These are phyloP conservation scores for Wakefieldia striispora DNA, from an alignment of 768 basidiomycete species.

Conservation along the genomic window DNA sequence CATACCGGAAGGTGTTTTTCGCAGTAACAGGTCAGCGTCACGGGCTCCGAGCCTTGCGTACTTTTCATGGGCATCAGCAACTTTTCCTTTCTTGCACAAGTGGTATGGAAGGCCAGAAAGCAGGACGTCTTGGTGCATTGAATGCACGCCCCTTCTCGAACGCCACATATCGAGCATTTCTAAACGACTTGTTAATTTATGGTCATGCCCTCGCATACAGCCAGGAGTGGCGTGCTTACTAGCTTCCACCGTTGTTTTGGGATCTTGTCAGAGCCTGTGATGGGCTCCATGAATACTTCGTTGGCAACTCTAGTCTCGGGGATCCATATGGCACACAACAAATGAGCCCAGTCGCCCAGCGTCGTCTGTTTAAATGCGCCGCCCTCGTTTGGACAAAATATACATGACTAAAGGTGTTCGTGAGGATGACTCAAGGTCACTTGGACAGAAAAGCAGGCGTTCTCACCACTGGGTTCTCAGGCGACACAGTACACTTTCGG, in stretches of 20 bases:
- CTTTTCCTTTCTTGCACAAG: constrained; percentile 88
- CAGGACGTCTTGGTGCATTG: constrained; percentile 91
- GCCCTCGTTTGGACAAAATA: constrained; percentile 95
- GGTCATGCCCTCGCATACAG: background rate
- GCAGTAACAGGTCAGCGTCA: constrained; percentile 77
- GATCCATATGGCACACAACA: constrained; percentile 96
- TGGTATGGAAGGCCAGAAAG: constrained; percentile 91
- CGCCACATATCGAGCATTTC: constrained; percentile 67
- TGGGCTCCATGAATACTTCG: constrained; percentile 97
- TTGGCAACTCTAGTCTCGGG: constrained; percentile 93
- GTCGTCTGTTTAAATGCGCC: constrained; percentile 98
- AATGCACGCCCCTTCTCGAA: constrained; percentile 81
- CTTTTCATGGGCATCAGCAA: constrained; percentile 86
- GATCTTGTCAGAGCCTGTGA: constrained; percentile 85
- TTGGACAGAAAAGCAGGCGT: background rate
- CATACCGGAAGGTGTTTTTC: constrained; percentile 89
- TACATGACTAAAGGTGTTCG: constrained; percentile 62
- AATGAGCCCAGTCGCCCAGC: constrained; percentile 91
- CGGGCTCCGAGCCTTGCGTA: constrained; percentile 69
- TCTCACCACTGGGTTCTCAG: constrained; percentile 91
- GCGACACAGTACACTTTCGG: constrained; percentile 96
- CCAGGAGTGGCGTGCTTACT: constrained; percentile 45
- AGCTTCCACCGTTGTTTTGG: constrained; percentile 93
- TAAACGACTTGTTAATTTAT: constrained; percentile 15
- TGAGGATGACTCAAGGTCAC: background rate